Evolutionary conservation across 2,329 filamentous ascomycete species (phyloP).

Genomic region (Cucurbitaria berberidis): DNA sequence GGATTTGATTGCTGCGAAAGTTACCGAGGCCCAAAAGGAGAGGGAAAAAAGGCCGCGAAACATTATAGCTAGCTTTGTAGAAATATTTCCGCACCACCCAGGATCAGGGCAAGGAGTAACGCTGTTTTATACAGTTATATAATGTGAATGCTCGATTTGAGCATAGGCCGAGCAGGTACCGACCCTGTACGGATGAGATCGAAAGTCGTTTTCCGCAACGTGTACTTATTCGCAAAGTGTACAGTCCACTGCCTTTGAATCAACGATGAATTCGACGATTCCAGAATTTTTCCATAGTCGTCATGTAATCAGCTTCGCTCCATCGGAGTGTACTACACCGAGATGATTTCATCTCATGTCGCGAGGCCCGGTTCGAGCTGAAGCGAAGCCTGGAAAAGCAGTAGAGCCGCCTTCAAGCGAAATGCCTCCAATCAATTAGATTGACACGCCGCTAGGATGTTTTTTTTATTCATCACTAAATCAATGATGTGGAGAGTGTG

Average conservation of each 20-base stretch:
- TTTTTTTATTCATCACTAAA: neutral
- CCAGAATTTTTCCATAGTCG: neutral
- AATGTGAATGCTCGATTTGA: neutral
- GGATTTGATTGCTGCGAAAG: conserved; percentile 14
- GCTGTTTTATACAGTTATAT: neutral
- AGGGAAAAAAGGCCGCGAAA: neutral
- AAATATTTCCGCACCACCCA: neutral
- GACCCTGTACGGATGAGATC: too few relatives aligned
- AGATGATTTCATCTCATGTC: neutral
- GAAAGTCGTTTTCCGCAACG: too few relatives aligned
- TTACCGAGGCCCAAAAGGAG: conserved; percentile 9
- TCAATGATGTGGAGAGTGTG: neutral
- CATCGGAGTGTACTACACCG: neutral
- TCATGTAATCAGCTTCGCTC: neutral
- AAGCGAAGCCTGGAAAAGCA: neutral
- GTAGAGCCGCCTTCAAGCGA: neutral
- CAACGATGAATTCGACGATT: neutral
- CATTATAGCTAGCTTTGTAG: neutral
- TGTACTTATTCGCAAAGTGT: neutral
- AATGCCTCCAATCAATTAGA: neutral
- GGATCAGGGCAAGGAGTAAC: too few relatives aligned
- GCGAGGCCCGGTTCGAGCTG: neutral
- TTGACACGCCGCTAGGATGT: neutral
- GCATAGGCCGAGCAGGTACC: neutral
- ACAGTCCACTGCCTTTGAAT: neutral